Evolutionary conservation across 805 yeast species (phyloP), one percentile per base, ranked within the genome.

Genomic region (Saccharomycopsis malanga): DNA sequence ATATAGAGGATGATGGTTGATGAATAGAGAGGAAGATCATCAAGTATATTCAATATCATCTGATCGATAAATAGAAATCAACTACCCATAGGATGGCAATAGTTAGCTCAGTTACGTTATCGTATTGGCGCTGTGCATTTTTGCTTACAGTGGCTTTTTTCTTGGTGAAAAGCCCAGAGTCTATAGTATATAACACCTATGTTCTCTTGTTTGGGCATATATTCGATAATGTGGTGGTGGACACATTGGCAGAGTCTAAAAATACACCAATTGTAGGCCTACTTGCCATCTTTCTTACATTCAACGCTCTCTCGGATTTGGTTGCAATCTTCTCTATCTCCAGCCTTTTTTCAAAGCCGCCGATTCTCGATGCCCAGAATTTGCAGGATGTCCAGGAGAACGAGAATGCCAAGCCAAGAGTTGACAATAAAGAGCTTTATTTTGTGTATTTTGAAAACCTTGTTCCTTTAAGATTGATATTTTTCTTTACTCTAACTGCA

Each of bases 391-490:
- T 52, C 6, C 30, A 44, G 9, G 55, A 52, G 23, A 46, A 49
- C 39, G 48, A 52, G 15, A 43, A 49, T 24, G 47, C 50, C 4
- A 22, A 42, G 27, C 45, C 53, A 10, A 38, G 45, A 24, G 43
- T 49, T 3, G 48, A 53, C 25, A 41, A 58, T 6, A 40, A 46
- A 32, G 53, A 52, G 34, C 23, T 52, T n/a, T 52, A 52, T 25
- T 49, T 45, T 22, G 22, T 35, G 2, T 75, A 73, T 57, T 77
- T 77, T 56, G 81, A 77, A 55, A 65, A 76, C 1, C 54, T 73
- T n/a, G 70, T 75, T 10, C 80, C 82, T 7, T 52, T 70, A 2
- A 63, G 82, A 55, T 60, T 76, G 46, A 54, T 69, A n/a, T 47
- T 66, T 17, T 72, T 62, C 55, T 75, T 77, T 48, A 53, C 52